Evolutionary conservation across 1,284 basidiomycete species (phyloP).

Genomic region (Puccinia novopanici): DNA sequence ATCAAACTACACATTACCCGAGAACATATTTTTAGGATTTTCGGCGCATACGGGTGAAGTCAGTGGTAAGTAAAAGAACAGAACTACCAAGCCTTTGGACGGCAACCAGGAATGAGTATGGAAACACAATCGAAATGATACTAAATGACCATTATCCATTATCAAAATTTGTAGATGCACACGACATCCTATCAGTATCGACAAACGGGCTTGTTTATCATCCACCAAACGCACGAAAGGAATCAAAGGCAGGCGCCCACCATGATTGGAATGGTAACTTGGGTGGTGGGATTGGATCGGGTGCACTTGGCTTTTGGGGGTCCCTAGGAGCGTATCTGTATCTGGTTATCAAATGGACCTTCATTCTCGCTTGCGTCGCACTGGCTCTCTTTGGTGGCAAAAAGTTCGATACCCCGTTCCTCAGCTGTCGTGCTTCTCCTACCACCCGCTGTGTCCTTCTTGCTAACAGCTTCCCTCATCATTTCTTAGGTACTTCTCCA

Average conservation of each 20-base stretch:
- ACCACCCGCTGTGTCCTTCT: neutral
- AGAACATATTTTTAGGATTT: slow-evolving; percentile 81
- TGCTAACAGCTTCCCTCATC: neutral
- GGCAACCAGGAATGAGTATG: slow-evolving; percentile 56
- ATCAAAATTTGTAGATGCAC: slow-evolving; percentile 54
- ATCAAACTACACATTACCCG: slow-evolving; percentile 70
- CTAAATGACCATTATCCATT: neutral
- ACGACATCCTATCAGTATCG: slow-evolving; percentile 59
- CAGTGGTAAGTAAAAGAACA: slow-evolving; percentile 53
- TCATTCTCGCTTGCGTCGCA: slow-evolving; percentile 35
- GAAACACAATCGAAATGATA: neutral
- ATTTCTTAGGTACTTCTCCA: slow-evolving; percentile 26
- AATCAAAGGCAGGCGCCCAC: slow-evolving; percentile 34
- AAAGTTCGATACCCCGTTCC: slow-evolving; percentile 29
- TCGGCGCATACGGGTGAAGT: slow-evolving; percentile 92
- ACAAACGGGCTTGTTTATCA: slow-evolving; percentile 57
- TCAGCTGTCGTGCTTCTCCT: neutral
- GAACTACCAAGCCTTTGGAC: slow-evolving; percentile 60
- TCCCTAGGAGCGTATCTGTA: slow-evolving; percentile 6
- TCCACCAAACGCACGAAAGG: slow-evolving; percentile 43
- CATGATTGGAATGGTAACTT: slow-evolving; percentile 1
- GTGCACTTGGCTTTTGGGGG: slow-evolving; percentile 39
- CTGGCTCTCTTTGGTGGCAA: slow-evolving; percentile 36
- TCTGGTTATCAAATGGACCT: slow-evolving; percentile 37
- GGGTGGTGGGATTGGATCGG: slow-evolving; percentile 44